These are phyloP conservation scores for Dioscorea alata DNA, from an alignment of 106 monocot species.

Conservation along the genomic window DNA sequence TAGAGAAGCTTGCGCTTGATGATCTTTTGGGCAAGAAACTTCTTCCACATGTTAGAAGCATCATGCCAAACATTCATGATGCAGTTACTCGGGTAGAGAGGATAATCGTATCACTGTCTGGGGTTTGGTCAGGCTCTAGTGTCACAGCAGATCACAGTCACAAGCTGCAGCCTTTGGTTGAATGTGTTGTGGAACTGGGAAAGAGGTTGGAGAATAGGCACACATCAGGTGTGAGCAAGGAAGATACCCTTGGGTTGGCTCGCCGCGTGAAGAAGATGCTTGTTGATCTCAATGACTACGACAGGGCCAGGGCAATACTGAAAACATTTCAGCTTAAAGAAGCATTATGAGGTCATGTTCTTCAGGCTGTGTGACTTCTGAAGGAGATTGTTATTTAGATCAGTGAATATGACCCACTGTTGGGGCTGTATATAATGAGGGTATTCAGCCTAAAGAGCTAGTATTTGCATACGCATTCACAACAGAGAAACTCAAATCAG, in stretches of 20 bases:
- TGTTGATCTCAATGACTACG: slow-evolving; percentile 70
- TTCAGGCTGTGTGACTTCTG: not conserved
- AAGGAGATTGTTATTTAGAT: too few species aligned
- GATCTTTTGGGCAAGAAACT: slow-evolving; percentile 70
- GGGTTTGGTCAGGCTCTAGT: slow-evolving; percentile 62
- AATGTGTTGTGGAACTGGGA: slow-evolving; percentile 62
- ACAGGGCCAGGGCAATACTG: slow-evolving; percentile 55
- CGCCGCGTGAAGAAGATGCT: slow-evolving; percentile 78
- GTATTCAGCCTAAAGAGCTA: too few species aligned
- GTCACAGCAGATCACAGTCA: slow-evolving; percentile 33
- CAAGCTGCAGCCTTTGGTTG: slow-evolving; percentile 72
- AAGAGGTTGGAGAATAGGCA: slow-evolving; percentile 72
- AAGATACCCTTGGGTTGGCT: slow-evolving; percentile 66
- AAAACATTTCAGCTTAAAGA: slow-evolving; percentile 63
- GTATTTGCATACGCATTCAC: too few species aligned
- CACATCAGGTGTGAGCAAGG: slow-evolving; percentile 39
- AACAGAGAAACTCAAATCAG: too few species aligned
- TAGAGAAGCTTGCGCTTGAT: slow-evolving; percentile 80
- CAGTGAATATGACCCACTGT: too few species aligned
- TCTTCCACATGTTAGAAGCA: slow-evolving; percentile 66
- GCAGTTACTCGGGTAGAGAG: slow-evolving; percentile 75
- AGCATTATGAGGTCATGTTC: slow-evolving; percentile 34
- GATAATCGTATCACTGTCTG: slow-evolving; percentile 66
- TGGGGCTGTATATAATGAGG: too few species aligned
- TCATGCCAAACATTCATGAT: slow-evolving; percentile 72